Conservation (phyloP, 2,329 filamentous ascomycete species). For the Phialocephala subalpina region DNA sequence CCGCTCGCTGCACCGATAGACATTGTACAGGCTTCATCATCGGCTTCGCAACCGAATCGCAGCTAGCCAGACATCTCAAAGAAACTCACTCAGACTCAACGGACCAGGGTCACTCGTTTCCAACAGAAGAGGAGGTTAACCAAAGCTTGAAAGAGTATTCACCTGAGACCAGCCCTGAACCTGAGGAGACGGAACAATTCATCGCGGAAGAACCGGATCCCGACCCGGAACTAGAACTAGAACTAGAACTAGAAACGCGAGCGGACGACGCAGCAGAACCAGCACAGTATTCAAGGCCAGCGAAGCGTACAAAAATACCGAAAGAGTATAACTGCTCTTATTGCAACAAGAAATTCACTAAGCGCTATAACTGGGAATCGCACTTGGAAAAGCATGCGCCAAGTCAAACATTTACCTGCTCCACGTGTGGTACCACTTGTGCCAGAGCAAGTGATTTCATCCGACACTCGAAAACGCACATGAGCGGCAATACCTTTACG, state of each 20-base stretch:
- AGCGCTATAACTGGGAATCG: constrained; percentile 8
- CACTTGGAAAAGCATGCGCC: constrained; percentile 13
- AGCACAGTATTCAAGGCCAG: too few species aligned
- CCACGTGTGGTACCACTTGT: neutral
- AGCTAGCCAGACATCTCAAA: constrained; percentile 18
- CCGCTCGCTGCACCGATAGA: constrained; percentile 14
- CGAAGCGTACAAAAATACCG: constrained; percentile 13
- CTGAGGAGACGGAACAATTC: constrained; percentile 7
- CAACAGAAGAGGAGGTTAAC: constrained; percentile 10
- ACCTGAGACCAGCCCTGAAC: constrained; percentile 14
- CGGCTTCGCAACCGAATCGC: constrained; percentile 6
- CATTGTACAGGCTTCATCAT: constrained; percentile 13
- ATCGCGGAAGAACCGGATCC: constrained; percentile 12
- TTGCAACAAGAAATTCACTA: constrained; percentile 13
- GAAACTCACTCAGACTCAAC: constrained; percentile 10
- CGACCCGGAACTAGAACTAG: constrained; percentile 14
- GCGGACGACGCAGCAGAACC: constrained; percentile 13
- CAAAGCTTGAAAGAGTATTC: constrained; percentile 15
- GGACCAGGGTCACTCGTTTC: constrained; percentile 15
- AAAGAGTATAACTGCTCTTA: constrained; percentile 4
- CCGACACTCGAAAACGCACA: constrained; percentile 5
- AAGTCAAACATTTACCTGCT: neutral
- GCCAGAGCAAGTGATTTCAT: constrained; percentile 14
- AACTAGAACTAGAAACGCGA: too few species aligned
- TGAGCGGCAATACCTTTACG: constrained; percentile 2